phyloP scores from a whole-genome alignment of 768 basidiomycete species.

The Lactarius vividus region DNA sequence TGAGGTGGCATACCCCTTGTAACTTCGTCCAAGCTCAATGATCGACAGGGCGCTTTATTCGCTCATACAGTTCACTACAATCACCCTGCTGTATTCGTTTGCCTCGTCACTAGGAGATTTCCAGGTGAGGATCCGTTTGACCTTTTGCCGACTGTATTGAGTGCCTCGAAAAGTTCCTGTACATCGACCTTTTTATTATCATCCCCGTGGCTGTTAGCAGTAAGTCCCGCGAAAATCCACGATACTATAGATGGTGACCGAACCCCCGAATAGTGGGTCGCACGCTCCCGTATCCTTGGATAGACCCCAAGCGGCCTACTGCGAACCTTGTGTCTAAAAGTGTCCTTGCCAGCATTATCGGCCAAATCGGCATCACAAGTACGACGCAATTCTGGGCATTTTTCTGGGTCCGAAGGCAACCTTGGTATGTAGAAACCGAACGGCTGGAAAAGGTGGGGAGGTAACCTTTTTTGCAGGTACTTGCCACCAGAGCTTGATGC shows the following conservation, averaged over 20 bases:
- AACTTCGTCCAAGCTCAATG: conserved; percentile 18
- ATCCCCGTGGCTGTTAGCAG: conserved; percentile 96
- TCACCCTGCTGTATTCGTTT: conserved; percentile 93
- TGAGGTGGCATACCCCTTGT: conserved; percentile 40
- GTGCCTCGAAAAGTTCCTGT: conserved; percentile 66
- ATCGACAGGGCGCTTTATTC: conserved; percentile 91
- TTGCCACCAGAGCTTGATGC: conserved; percentile 37
- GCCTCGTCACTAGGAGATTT: conserved; percentile 96
- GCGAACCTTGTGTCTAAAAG: conserved; percentile 95
- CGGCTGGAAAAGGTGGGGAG: neutral
- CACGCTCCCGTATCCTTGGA: conserved; percentile 82
- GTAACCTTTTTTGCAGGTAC: conserved; percentile 20
- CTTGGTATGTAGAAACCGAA: conserved; percentile 56
- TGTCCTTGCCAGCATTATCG: conserved; percentile 88
- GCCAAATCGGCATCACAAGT: conserved; percentile 86
- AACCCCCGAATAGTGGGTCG: conserved; percentile 72
- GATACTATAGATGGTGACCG: conserved; percentile 22
- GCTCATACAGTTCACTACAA: conserved; percentile 97
- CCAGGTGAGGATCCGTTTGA: conserved; percentile 55
- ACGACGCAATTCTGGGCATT: conserved; percentile 84
- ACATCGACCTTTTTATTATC: conserved; percentile 97
- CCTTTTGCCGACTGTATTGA: conserved; percentile 17
- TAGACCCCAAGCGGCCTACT: conserved; percentile 89
- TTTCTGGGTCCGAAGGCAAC: conserved; percentile 80
- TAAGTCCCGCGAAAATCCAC: conserved; percentile 43